Evolutionary conservation across 768 basidiomycete genomes (phyloP), one percentile per base, ranked within the genome.

Genomic region (Mycena capillaripes): DNA sequence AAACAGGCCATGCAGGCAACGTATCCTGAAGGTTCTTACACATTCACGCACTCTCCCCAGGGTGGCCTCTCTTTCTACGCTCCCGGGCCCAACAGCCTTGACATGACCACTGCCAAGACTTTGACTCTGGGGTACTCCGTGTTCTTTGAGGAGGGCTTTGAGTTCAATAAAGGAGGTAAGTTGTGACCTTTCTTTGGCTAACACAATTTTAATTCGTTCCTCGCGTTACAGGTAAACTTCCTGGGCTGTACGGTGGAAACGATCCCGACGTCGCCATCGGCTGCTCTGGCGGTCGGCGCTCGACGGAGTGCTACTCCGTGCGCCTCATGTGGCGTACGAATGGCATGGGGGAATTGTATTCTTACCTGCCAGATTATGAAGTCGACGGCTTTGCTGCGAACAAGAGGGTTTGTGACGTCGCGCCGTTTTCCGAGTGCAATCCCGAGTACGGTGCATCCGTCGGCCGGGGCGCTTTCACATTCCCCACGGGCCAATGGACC

Each of bases 51-150:
- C 71, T 53, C 77, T 23, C 87, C 87, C 17, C 82, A 81, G 62
- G 91, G 91, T 64, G 92, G 92, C 21, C 82, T 93, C 78, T 92
- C 91, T 23, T 92, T 94, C 86, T 94, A 94, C 79, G 87, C 92
- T 52, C 86, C 87, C 48, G 93, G 92, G 3, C 89, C 90, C 8
- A 34, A 73, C 40, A 75, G 80, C 71, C 84, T 90, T 55, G 87
- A 90, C 78, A 81, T 92, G 70, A 86, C 86, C 60, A 86, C 81
- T 4, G 93, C 91, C 23, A 91, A 89, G 78, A 92, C 93, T 75
- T 88, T 89, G 16, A 90, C 90, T 3, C 88, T 94, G 74, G 88
- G 84, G 0, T 88, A 88, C 82, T 89, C 90, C 1, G 87, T 92
- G 36, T 90, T 83, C 82, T 92, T 94, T 82, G 82, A 86, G 34